Conservation (phyloP, 2,329 filamentous ascomycete species). For the Lachnellula cervina region DNA sequence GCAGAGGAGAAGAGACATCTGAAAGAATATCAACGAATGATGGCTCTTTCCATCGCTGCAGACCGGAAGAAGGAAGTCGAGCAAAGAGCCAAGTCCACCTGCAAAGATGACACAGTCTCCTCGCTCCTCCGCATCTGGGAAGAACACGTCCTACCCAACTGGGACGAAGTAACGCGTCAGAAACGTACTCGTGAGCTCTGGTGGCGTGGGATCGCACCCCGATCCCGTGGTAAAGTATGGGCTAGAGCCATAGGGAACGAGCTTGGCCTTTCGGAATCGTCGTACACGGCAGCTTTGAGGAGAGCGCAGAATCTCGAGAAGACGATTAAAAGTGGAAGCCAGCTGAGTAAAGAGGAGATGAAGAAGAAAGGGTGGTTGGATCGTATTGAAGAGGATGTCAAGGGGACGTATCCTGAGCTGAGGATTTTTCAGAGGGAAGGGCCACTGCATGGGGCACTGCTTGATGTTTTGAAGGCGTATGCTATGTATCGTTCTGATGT, state of each 20-base stretch:
- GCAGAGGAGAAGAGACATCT: constrained; percentile 88
- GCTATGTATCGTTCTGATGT: constrained; percentile 79
- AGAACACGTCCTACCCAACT: constrained; percentile 69
- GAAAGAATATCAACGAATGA: constrained; percentile 80
- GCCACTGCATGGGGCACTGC: constrained; percentile 61
- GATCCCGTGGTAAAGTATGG: constrained; percentile 48
- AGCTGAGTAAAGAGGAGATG: constrained; percentile 43
- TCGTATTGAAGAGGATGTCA: constrained; percentile 59
- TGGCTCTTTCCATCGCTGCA: constrained; percentile 57
- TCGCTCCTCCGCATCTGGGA: constrained; percentile 65
- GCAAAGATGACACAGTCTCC: constrained; percentile 50
- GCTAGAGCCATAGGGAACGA: constrained; percentile 32
- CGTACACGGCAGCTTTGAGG: constrained; percentile 65
- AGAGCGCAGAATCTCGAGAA: constrained; percentile 59
- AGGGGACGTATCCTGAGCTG: constrained; percentile 64
- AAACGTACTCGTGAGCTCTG: constrained; percentile 69
- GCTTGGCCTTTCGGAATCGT: constrained; percentile 48
- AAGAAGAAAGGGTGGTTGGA: constrained; percentile 56
- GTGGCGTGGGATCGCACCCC: constrained; percentile 74
- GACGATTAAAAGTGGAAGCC: constrained; percentile 28
- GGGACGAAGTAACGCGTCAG: constrained; percentile 65
- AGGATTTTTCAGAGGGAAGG: constrained; percentile 55
- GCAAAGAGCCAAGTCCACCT: constrained; percentile 46
- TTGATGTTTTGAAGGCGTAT: constrained; percentile 73
- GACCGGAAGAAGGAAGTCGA: constrained; percentile 55